phyloP scores from a whole-genome alignment of 257 asterid genomes.

The Forsythia suspensa region DNA sequence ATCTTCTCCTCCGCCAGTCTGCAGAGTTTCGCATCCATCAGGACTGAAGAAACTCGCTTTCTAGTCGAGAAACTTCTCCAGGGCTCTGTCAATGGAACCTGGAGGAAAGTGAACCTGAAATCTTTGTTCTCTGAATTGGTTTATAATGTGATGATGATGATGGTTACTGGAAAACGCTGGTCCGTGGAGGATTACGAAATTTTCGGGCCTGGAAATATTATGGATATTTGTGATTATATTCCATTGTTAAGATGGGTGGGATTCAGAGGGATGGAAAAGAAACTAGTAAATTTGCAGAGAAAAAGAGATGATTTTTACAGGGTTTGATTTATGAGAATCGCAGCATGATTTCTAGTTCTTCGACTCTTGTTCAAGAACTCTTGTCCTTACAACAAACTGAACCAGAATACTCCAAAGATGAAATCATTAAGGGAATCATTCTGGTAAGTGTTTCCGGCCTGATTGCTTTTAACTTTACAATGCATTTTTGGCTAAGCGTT shows the following conservation, averaged over 20 bases:
- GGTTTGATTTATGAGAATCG: constrained; percentile 31
- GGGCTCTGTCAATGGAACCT: constrained; percentile 1
- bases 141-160: constrained; percentile 37
- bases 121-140: constrained; percentile 38
- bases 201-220: constrained; percentile 36
- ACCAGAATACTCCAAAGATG: constrained; percentile 36
- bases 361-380: constrained; percentile 24
- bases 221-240: constrained; percentile 34
- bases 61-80: constrained; percentile 22
- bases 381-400: constrained; percentile 26
- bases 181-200: constrained; percentile 25
- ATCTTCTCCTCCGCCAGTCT: constrained; percentile 45
- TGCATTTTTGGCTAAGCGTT: not conserved
- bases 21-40: constrained; percentile 23
- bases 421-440: constrained; percentile 35
- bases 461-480: not conserved
- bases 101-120: constrained; percentile 38
- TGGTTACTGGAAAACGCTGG: constrained; percentile 48
- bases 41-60: constrained; percentile 35
- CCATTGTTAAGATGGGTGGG: constrained; percentile 41
- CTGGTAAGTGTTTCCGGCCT: constrained; percentile 17
- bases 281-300: constrained; percentile 9
- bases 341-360: not conserved
- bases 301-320: constrained; percentile 31
- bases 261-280: constrained; percentile 23